Evolutionary conservation across 2,329 filamentous ascomycete genomes (phyloP), one percentile per base, ranked within the genome.

Genomic region (Coniella lustricola): DNA sequence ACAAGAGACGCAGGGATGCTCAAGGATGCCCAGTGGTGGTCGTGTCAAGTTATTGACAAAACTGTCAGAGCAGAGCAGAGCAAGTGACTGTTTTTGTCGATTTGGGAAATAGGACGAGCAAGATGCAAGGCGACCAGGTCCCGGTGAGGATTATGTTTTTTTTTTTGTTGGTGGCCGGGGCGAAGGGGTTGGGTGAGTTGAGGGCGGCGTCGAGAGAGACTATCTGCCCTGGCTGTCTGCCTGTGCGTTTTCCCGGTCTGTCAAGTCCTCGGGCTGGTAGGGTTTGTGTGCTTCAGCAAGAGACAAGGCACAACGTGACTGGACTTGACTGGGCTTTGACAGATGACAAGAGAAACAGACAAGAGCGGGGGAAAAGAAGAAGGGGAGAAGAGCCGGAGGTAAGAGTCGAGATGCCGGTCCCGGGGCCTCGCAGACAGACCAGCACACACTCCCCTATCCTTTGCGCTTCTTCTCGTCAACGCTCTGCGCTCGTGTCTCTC

Each of bases 281-380:
- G 48, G 72, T 71, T 62, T 63, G 71, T 49, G 54, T n/a, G n/a
- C n/a, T 25, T 46, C 49, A 44, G 44, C 44, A 44, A 45, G 64
- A 59, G 57, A 58, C 62, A 59, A 20, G 33, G 44, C 34, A 50
- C 36, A 48, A 37, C 40, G 47, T 52, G 17, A 33, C 40, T 14
- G 33, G n/a, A 14, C 16, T 35, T 14, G n/a, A 16, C 16, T 35
- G n/a, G n/a, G n/a, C n/a, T n/a, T n/a, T n/a, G 33, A 35, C 33
- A 35, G 33, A 35, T 35, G 33, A 16, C 33, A 16, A 14, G 13
- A 33, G 59, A 63, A n/a, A 56, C 55, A 57, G 61, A 58, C 58
- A 60, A 56, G 60, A 57, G 21, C 14, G 55, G 63, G 58, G 56
- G 55, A 49, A 61, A 59, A 58, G 49, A 50, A 42, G 50, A 49